Percentiles rank a stretch among this genome's conserved stretches.
Conservation (phyloP, 2,329 filamentous ascomycete genomes). For the Salinomyces thailandicus region DNA sequence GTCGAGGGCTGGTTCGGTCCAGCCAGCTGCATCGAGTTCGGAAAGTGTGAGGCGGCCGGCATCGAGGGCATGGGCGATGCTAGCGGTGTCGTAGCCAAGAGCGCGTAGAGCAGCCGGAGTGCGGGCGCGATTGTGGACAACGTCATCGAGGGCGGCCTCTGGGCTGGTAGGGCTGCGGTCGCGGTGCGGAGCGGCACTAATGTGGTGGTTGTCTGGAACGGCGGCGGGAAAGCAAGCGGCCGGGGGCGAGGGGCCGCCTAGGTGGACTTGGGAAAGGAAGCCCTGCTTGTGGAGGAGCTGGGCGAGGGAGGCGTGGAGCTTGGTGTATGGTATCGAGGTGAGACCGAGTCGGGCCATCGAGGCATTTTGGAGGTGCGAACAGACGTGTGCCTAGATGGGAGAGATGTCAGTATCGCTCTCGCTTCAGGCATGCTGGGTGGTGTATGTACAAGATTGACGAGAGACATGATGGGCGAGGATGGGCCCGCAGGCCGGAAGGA, state of each 20-base stretch:
- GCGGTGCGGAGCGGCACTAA: conserved; percentile 19
- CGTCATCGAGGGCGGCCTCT: conserved; percentile 20
- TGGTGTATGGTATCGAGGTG: conserved; percentile 71
- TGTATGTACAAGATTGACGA: conserved; percentile 52
- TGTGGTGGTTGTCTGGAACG: conserved; percentile 19
- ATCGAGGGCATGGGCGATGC: conserved; percentile 17
- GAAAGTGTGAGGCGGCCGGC: conserved; percentile 13
- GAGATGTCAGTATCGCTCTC: background rate
- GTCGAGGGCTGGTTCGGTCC: conserved; percentile 12
- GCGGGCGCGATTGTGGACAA: conserved; percentile 13
- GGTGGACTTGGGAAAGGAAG: conserved; percentile 70
- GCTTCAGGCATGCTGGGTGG: too few species aligned
- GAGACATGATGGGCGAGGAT: conserved; percentile 46
- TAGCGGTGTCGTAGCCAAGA: conserved; percentile 16
- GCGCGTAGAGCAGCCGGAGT: conserved; percentile 10
- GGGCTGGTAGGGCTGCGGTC: conserved; percentile 13
- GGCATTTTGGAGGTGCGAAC: conserved; percentile 85
- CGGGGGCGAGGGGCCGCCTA: conserved; percentile 54
- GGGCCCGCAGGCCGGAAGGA: conserved; percentile 9
- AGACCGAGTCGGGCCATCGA: conserved; percentile 72
- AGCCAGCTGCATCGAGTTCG: conserved; percentile 19
- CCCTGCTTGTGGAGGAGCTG: conserved; percentile 73
- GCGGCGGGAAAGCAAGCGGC: conserved; percentile 23
- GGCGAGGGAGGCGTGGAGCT: conserved; percentile 65
- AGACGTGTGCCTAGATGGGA: conserved; percentile 52